Evolutionary conservation across 768 basidiomycete species (phyloP).

Genomic region (Trametes villosa): DNA sequence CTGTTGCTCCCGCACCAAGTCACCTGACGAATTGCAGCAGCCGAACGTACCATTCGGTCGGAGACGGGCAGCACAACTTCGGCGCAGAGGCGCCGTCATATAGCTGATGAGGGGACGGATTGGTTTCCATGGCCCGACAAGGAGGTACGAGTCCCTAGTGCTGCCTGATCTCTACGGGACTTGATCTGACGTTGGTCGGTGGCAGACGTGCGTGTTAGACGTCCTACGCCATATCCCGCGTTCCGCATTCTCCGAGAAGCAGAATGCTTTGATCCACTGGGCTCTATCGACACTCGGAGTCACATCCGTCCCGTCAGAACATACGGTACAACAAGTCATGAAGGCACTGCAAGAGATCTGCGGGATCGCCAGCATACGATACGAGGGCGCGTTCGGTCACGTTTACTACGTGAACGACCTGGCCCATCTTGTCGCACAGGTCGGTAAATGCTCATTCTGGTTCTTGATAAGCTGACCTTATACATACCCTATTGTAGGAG

Average conservation of each 20-base stretch:
- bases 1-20: no score
- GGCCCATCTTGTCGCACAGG: conserved; percentile 8
- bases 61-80: no score
- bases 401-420: conserved; percentile 16
- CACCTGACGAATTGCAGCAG: no score
- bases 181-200: neutral
- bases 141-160: neutral
- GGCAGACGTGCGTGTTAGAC: conserved; percentile 51
- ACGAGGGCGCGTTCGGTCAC: conserved; percentile 15
- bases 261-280: conserved; percentile 11
- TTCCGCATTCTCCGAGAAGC: conserved; percentile 10
- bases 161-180: no score
- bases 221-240: conserved; percentile 39
- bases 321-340: neutral
- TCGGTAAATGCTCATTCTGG: no score
- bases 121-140: neutral
- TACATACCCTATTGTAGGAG: conserved; percentile 10
- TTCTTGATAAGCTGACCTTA: neutral
- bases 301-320: neutral
- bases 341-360: conserved; percentile 1
- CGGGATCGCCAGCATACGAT: conserved; percentile 1
- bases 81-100: no score
- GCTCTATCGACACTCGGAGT: neutral
- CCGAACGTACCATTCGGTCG: no score
- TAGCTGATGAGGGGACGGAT: no score